A percentile compares a stretch with the other conserved stretches of the same genome.
Evolutionary conservation across 306 rosid species (phyloP).

Genomic region (Corylus heterophylla): DNA sequence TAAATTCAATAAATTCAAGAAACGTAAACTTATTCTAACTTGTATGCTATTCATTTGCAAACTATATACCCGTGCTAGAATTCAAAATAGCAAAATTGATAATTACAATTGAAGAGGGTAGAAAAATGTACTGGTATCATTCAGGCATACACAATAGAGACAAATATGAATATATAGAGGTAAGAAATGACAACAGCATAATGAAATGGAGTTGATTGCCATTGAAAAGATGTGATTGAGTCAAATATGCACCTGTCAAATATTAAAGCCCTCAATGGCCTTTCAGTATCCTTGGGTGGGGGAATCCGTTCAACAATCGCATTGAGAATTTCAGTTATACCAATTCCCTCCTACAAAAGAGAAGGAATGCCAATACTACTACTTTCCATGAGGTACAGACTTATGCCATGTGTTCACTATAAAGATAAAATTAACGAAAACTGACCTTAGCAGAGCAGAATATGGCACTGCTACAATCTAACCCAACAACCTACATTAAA

Average conservation of each 20-base stretch:
- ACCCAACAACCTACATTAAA: slow-evolving; percentile 68
- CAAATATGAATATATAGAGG: background rate
- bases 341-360: slow-evolving; percentile 75
- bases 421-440: slow-evolving; percentile 14
- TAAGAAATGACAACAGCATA: background rate
- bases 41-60: background rate
- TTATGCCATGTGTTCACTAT: slow-evolving; percentile 7
- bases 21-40: background rate
- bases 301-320: slow-evolving; percentile 80
- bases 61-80: background rate
- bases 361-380: slow-evolving; percentile 16
- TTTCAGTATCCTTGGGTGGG: slow-evolving; percentile 67
- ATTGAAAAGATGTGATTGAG: background rate
- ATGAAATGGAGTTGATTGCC: background rate
- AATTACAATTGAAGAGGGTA: background rate
- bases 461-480: slow-evolving; percentile 86
- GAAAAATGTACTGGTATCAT: background rate
- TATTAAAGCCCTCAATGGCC: slow-evolving; percentile 80
- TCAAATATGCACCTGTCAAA: slow-evolving; percentile 66
- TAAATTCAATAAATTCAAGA: background rate
- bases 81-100: background rate
- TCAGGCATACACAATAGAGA: background rate
- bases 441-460: slow-evolving; percentile 91
- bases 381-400: background rate
- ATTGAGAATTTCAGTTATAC: slow-evolving; percentile 73